Percentiles rank a stretch among this genome's conserved stretches.
These are phyloP conservation scores for Yarrowia bubula DNA, from an alignment of 805 yeast species.

Conservation along the genomic window DNA sequence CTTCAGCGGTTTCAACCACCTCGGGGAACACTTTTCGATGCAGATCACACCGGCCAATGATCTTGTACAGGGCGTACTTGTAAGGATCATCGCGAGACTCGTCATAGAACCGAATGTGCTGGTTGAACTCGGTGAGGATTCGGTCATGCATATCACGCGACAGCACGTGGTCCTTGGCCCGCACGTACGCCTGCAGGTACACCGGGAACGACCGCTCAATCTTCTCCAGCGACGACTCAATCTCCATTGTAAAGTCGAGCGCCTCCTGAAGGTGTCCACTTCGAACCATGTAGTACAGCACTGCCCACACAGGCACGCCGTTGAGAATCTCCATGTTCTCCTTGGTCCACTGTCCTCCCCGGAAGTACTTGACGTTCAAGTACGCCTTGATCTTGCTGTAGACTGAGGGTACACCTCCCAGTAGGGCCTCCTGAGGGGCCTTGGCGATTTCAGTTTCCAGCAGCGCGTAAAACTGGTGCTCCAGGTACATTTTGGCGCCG, in stretches of 20 bases:
- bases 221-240: conserved; percentile 72
- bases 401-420: conserved; percentile 70
- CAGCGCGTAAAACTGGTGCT: conserved; percentile 72
- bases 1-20: conserved; percentile 79
- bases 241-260: conserved; percentile 58
- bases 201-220: conserved; percentile 81
- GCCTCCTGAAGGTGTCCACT: conserved; percentile 83
- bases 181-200: conserved; percentile 69
- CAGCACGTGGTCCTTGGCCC: conserved; percentile 52
- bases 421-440: conserved; percentile 48
- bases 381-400: conserved; percentile 69
- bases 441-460: conserved; percentile 62
- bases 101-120: conserved; percentile 64
- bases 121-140: conserved; percentile 76
- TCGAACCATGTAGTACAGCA: conserved; percentile 77
- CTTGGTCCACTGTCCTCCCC: conserved; percentile 49
- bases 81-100: conserved; percentile 76
- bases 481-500: conserved; percentile 61
- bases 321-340: conserved; percentile 65
- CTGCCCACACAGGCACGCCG: conserved; percentile 92
- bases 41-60: conserved; percentile 86
- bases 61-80: conserved; percentile 84
- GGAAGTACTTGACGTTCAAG: conserved; percentile 48
- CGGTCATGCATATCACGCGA: conserved; percentile 67
- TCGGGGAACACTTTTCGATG: conserved; percentile 64